These are phyloP conservation scores for Xylogone sp. DNA, from an alignment of 2,329 filamentous ascomycete genomes.

Conservation along the genomic window DNA sequence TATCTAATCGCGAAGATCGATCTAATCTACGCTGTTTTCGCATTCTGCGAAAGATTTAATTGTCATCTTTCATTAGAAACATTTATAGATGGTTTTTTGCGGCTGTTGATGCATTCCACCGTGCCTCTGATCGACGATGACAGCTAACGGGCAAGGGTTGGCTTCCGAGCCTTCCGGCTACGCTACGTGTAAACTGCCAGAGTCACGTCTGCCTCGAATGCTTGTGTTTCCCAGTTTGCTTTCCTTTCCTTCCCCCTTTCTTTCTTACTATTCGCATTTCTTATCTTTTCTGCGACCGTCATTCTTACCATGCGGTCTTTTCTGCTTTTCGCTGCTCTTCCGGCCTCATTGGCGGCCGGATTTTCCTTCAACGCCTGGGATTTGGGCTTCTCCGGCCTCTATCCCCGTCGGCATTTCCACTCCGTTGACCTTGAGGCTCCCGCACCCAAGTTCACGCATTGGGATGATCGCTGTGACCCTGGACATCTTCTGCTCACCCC, in stretches of 20 bases:
- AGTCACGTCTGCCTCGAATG: background rate
- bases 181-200: background rate
- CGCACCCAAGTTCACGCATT: slow-evolving; percentile 9
- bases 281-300: background rate
- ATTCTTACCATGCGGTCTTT: slow-evolving; percentile 1
- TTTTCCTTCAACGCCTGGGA: slow-evolving; percentile 14
- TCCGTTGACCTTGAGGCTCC: slow-evolving; percentile 12
- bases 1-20: too few relatives aligned
- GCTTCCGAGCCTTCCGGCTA: slow-evolving; percentile 1
- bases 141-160: background rate
- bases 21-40: too few relatives aligned
- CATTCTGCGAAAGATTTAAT: too few relatives aligned
- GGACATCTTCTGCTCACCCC: slow-evolving; percentile 11
- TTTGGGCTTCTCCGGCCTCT: slow-evolving; percentile 11
- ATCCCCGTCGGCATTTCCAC: slow-evolving; percentile 13
- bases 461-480: slow-evolving; percentile 10
- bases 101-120: background rate
- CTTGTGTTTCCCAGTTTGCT: background rate
- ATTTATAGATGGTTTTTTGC: too few relatives aligned
- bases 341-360: slow-evolving; percentile 4
- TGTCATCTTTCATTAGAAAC: too few relatives aligned
- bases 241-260: background rate
- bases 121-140: background rate
- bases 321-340: slow-evolving; percentile 2
- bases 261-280: background rate